Base-by-base conservation (phyloP, 257 asterid species). In the Fraxinus cuspidata region DNA sequence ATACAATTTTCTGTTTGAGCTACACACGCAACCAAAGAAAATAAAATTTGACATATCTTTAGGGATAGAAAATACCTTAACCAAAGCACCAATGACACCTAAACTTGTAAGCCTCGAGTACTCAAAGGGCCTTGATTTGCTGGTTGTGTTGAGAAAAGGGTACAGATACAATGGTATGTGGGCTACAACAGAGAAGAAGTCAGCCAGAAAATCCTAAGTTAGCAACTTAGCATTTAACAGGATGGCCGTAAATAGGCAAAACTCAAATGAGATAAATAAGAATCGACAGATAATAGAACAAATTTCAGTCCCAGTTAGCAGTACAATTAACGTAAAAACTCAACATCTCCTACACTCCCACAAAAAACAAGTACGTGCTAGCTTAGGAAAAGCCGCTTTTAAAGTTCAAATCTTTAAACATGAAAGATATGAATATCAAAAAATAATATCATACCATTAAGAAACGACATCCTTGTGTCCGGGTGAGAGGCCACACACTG, bases 401-500 rank as follows among this genome's bases (percentile, higher is more conserved):
- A 4, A 53, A 23, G 5, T 23, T 60, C 6, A 29, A 9, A 19
- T 53, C 13, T 9, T 11, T 23, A 23, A 60, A 60, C 15, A 60
- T 37, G 65, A 56, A 28, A 7, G 2, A 9, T 5, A 4, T 31
- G 53, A 74, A 35, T 60, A 51, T 47, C 29, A 56, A 5, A 18
- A 27, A 58, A 63, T 25, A 16, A 23, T 23, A 63, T 23, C 69
- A 4, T 92, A 93, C 99, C 99, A 76, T 89, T 89, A 74, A 95
- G 94, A 89, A 95, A 95, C 74, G 85, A 79, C 94, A 87, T 90
- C 89, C 98, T 89, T 35, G 99, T 95, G 81, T 92, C 93, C 0
- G 93, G 90, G 86, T 95, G 99, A 69, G 97, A 93, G 74, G 99
- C 99, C 83, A 95, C 98, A 76, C 98, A 91, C 99, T 95, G 96